Percentiles rank a stretch among this genome's conserved stretches.
Evolutionary conservation across 139 green algal genomes (phyloP).

Genomic region (Volvox reticuliferus): DNA sequence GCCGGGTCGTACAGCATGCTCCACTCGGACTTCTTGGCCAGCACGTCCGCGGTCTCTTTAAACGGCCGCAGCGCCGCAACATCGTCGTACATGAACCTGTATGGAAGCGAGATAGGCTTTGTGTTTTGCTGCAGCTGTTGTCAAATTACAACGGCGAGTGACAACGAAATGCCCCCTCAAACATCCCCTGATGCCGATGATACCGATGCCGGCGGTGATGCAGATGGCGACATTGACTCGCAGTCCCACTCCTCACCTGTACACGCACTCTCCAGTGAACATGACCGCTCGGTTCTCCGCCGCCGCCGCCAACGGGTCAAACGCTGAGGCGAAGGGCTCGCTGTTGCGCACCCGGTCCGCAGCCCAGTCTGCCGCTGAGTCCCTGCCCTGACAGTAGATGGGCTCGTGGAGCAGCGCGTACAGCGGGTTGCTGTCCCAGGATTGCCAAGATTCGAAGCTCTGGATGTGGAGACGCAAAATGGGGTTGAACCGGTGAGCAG

Average conservation of each 20-base stretch:
- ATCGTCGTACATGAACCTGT: constrained; percentile 43
- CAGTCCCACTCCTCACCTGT: constrained; percentile 96
- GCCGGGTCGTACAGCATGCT: constrained; percentile 82
- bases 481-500: neutral
- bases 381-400: constrained; percentile 92
- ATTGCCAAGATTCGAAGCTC: constrained; percentile 78
- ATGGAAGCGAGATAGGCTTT: no score
- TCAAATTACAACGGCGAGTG: no score
- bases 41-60: constrained; percentile 77
- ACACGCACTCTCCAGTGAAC: constrained; percentile 96
- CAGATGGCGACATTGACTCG: no score
- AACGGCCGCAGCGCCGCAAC: constrained; percentile 73
- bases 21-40: constrained; percentile 88
- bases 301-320: constrained; percentile 76
- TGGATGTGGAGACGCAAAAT: constrained; percentile 27
- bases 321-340: constrained; percentile 64
- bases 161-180: no score
- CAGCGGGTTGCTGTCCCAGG: constrained; percentile 94
- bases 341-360: constrained; percentile 74
- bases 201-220: no score
- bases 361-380: constrained; percentile 63
- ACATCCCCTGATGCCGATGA: no score
- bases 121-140: no score
- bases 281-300: constrained; percentile 68
- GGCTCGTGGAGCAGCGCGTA: constrained; percentile 97